A percentile compares a stretch with the other conserved stretches of the same genome.
Evolutionary conservation across 2,329 filamentous ascomycete genomes (phyloP).

Genomic region (Diaporthe helianthi): DNA sequence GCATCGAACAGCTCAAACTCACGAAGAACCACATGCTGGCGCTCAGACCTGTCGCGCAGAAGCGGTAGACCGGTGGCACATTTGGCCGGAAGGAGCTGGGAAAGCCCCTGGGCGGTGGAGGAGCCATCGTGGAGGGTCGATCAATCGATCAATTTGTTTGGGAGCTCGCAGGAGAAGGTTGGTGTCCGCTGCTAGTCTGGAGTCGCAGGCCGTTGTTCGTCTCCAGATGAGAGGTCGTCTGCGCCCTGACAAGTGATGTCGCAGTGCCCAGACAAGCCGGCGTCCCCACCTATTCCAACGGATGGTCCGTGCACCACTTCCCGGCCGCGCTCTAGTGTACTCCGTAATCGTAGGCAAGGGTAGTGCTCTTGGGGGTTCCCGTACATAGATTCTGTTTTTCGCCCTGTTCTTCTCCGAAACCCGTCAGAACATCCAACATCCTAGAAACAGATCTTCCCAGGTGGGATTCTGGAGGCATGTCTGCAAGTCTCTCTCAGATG

Average conservation of each 20-base stretch:
- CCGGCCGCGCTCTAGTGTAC: too few species aligned
- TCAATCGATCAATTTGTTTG: background rate
- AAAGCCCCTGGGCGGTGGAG: slow-evolving; percentile 37
- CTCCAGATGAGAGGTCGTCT: slow-evolving; percentile 5
- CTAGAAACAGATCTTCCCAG: background rate
- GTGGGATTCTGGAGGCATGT: slow-evolving; percentile 17
- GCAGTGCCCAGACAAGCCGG: background rate
- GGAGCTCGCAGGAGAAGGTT: background rate
- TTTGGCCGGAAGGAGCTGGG: slow-evolving; percentile 48
- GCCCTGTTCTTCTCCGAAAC: background rate
- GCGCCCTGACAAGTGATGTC: background rate
- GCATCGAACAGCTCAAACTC: slow-evolving; percentile 48
- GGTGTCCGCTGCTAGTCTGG: background rate
- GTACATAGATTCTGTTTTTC: too few species aligned
- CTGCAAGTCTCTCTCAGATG: slow-evolving; percentile 12
- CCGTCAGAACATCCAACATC: background rate
- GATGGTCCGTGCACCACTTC: background rate
- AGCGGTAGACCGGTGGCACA: slow-evolving; percentile 74
- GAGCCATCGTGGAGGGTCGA: slow-evolving; percentile 44
- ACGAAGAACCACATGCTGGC: slow-evolving; percentile 99
- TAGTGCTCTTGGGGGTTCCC: too few species aligned
- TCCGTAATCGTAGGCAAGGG: too few species aligned
- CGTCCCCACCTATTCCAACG: background rate
- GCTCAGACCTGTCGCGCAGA: slow-evolving; percentile 84
- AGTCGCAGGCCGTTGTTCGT: background rate